Base-by-base conservation (phyloP, 2,329 filamentous ascomycete species). In the Helicocarpus griseus region DNA sequence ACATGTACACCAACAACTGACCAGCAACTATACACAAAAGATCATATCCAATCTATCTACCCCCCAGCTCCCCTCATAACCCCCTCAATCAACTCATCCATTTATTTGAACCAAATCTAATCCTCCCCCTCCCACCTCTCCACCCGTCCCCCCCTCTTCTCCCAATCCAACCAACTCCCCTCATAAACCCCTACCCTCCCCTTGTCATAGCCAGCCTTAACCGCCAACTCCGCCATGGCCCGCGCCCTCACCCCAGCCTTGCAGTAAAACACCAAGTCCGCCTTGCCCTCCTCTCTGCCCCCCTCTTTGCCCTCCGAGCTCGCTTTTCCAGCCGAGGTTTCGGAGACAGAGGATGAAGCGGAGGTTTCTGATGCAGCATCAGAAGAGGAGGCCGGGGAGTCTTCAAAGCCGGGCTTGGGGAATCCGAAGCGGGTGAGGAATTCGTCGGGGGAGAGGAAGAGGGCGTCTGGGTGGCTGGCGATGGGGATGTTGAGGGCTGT, bases 391-490 rank as follows among this genome's bases (percentile, higher is more conserved):
- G 43, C 13, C 11, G 28, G 17, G 29, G 69, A 66, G 41, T 80
- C 75, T 54, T 73, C 73, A n/a, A n/a, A n/a, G 2, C 62, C 61
- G 0, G 85, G 90, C 54, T 87, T 86, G 53, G 77, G 71, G 63
- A 86, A 95, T 3, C 89, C 90, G 68, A 89, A 90, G 14, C 84
- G 73, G 54, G 89, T 87, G 64, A 86, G 79, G 64, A 97, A 97
- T 57, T 95, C 89, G 11, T 87, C 85, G 0, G 77, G 75, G 0
- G 76, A 66, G 6, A 96, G 77, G 67, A 89, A 85, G 62, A 94
- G 83, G 53, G 85, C 85, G 67, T 96, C 89, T 1, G 89, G 83
- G 39, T 82, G 77, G 5, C 83, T 85, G 56, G 97, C 11, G 13
- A 43, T 77, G 48, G 93, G 91, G 46, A 98, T 80, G 73, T 91